Evolutionary conservation across 1,139 yeast species (phyloP).

Genomic region (Yamadazyma aaseri): DNA sequence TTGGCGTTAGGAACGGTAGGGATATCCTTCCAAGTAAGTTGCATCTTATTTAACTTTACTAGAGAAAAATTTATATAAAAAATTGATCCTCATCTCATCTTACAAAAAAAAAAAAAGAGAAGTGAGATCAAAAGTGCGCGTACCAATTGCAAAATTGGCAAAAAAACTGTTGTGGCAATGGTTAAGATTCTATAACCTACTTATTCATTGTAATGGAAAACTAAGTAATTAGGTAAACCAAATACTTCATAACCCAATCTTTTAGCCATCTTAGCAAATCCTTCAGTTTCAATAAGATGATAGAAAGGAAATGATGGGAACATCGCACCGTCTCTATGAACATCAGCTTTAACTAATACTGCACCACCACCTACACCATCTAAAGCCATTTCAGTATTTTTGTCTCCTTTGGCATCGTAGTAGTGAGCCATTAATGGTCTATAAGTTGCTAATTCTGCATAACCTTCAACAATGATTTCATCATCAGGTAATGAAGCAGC

Average conservation of each 20-base stretch:
- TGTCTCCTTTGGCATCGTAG: conserved; percentile 64
- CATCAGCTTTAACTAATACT: conserved; percentile 91
- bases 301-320: conserved; percentile 98
- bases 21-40: conserved; percentile 96
- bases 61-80: background rate
- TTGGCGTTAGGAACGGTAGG: conserved; percentile 91
- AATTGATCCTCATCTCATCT: conserved; percentile 11
- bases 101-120: conserved; percentile 2
- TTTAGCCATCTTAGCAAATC: conserved; percentile 97
- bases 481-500: conserved; percentile 76
- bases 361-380: conserved; percentile 99
- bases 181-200: too few relatives aligned
- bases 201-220: conserved; percentile 76
- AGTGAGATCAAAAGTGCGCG: conserved; percentile 2
- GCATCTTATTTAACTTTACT: conserved; percentile 50
- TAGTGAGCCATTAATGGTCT: conserved; percentile 94
- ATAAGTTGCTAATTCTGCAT: conserved; percentile 87
- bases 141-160: background rate
- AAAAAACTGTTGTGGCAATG: too few relatives aligned
- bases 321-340: conserved; percentile 98
- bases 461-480: conserved; percentile 91
- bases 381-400: conserved; percentile 65
- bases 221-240: conserved; percentile 93
- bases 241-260: conserved; percentile 86
- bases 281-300: conserved; percentile 95